Evolutionary conservation across 768 basidiomycete species (phyloP).

Genomic region (Gymnopilus junonius): DNA sequence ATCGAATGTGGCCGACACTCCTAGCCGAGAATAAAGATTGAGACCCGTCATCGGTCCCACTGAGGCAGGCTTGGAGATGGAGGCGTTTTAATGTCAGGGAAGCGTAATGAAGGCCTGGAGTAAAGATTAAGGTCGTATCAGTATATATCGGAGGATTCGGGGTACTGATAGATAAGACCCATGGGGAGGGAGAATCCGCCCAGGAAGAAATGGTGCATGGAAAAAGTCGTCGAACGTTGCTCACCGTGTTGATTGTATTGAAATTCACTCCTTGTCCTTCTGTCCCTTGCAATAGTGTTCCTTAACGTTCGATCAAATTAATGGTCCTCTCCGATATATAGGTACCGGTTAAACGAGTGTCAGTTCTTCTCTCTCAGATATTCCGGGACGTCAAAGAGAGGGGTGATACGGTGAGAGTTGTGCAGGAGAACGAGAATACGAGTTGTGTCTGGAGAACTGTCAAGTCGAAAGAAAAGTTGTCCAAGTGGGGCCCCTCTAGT

Average conservation of each 20-base stretch:
- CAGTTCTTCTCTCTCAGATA: background rate
- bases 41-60: conserved; percentile 10
- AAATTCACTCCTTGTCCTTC: background rate
- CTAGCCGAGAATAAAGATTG: conserved; percentile 20
- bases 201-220: background rate
- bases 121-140: background rate
- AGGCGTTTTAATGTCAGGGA: conserved; percentile 2
- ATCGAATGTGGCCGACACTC: conserved; percentile 35
- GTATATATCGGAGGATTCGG: background rate
- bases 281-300: background rate
- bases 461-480: conserved; percentile 1
- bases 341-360: background rate
- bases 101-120: background rate
- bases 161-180: background rate
- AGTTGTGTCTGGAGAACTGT: background rate
- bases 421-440: background rate
- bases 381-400: background rate
- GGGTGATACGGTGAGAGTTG: background rate
- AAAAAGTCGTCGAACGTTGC: background rate
- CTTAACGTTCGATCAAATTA: background rate
- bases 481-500: background rate
- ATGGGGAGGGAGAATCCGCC: background rate
- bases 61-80: background rate
- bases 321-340: background rate
- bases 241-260: background rate